Base-by-base conservation (phyloP, 225 moss, liverwort and hornwort species). In the Polytrichum formosum region DNA sequence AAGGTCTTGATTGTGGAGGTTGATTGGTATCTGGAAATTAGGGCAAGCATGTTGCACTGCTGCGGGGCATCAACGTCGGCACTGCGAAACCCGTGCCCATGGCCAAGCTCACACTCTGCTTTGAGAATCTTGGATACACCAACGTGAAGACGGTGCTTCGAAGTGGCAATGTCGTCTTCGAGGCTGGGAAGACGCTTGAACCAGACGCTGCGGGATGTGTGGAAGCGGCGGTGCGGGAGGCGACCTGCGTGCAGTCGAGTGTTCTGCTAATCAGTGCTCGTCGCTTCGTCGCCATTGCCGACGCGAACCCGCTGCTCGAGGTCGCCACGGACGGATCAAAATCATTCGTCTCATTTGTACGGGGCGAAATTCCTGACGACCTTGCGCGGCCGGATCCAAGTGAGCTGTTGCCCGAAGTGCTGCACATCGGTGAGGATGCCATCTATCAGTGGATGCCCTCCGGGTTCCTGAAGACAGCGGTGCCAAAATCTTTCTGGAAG, bases 11-110 rank as follows among this genome's bases (percentile, higher is more conserved):
- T 55, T 65, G 65, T 7, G 33, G 55, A 27, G 27, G 55, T 53
- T 74, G 22, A 16, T 30, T 23, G 60, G 3, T 46, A 27, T 75
- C 55, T 63, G 2, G 20, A 26, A 54, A 23, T 58, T 26, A 74
- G 80, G 80, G 64, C 68, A 77, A 80, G 64, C 77, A 83, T 66
- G 83, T 83, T 5, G 83, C 83, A 26, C 53, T 83, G 68, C 77
- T 83, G 65, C 83, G 83, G 28, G 83, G 83, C 25, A 83, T 83
- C 77, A 83, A 83, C 72, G 83, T 83, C 55, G 83, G 83, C 56
- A 74, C 68, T 1, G 80, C 77, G 55, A 83, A 83, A 70, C 77
- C 64, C 55, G 77, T 83, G 55, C 68, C 72, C 0, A 83, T 83
- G 80, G 68, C 71, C 17, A 77, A 61, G 68, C 80, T 83, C 37